Evolutionary conservation across 345 rosid species (phyloP).

Genomic region (Arabidopsis arenosa): DNA sequence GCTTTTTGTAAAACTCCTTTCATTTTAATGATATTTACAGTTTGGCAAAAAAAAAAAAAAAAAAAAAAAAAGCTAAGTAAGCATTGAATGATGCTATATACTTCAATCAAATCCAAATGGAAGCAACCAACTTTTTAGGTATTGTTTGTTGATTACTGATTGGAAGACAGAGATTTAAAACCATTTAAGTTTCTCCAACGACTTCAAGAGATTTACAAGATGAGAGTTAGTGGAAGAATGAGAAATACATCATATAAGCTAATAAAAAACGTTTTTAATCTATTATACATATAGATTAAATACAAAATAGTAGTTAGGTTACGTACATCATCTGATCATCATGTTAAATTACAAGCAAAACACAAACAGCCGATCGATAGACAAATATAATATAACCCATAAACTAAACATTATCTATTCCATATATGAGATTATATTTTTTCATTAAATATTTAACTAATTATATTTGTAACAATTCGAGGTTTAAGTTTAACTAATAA

Average conservation of each 20-base stretch:
- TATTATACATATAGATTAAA: not conserved
- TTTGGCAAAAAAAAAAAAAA: too few relatives aligned
- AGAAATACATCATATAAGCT: conserved; percentile 15
- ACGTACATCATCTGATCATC: conserved; percentile 18
- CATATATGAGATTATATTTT: not conserved
- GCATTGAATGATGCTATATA: conserved; percentile 37
- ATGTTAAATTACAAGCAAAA: conserved; percentile 23
- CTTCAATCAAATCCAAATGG: conserved; percentile 38
- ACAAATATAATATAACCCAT: not conserved
- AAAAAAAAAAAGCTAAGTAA: too few relatives aligned
- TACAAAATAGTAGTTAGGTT: conserved; percentile 34
- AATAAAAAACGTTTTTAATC: not conserved
- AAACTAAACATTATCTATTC: conserved; percentile 7
- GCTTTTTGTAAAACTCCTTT: too few relatives aligned
- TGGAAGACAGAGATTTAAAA: conserved; percentile 10
- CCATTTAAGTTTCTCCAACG: conserved; percentile 34
- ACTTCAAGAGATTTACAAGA: conserved; percentile 32
- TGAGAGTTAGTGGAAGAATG: conserved; percentile 37
- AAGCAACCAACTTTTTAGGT: conserved; percentile 43
- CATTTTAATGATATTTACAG: too few relatives aligned
- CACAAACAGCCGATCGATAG: conserved; percentile 1
- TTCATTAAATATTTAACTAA: not conserved
- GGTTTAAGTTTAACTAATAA: not conserved
- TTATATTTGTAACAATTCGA: not conserved
- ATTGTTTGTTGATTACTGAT: conserved; percentile 34